Percentiles rank a stretch among this genome's conserved stretches.
Conservation (phyloP, 768 basidiomycete genomes). For the Suillus weaverae region DNA sequence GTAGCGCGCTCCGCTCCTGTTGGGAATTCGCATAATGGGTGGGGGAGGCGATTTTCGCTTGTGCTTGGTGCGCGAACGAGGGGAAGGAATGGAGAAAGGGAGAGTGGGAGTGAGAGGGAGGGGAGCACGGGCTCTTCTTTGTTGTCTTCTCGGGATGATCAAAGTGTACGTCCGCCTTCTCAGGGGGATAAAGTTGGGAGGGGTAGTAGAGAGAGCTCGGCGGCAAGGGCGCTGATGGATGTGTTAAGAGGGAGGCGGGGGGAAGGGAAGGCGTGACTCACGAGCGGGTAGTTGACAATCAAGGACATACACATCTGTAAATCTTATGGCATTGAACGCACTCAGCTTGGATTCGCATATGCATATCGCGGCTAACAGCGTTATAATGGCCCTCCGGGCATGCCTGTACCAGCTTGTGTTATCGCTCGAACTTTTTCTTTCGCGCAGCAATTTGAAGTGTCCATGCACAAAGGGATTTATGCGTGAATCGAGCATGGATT, state of each 20-base stretch:
- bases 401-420: too few species aligned
- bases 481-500: too few species aligned
- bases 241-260: slow-evolving; percentile 25
- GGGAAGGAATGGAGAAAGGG: slow-evolving; percentile 21
- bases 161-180: not conserved
- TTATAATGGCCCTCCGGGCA: too few species aligned
- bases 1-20: slow-evolving; percentile 50
- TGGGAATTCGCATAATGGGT: slow-evolving; percentile 18
- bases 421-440: too few species aligned
- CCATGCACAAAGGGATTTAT: too few species aligned
- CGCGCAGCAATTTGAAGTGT: too few species aligned
- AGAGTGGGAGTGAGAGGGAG: slow-evolving; percentile 13
- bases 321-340: not conserved
- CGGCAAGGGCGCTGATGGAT: slow-evolving; percentile 32
- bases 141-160: not conserved
- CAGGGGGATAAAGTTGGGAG: slow-evolving; percentile 17
- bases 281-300: not conserved
- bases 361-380: too few species aligned
- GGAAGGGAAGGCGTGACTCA: not conserved
- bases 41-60: slow-evolving; percentile 55
- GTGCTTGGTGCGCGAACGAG: slow-evolving; percentile 45
- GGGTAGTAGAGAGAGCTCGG: slow-evolving; percentile 27
- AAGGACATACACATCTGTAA: not conserved
- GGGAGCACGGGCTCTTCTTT: not conserved
- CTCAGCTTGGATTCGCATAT: not conserved